These are phyloP conservation scores for Boletus sp. DNA, from an alignment of 768 basidiomycete species.

Conservation along the genomic window DNA sequence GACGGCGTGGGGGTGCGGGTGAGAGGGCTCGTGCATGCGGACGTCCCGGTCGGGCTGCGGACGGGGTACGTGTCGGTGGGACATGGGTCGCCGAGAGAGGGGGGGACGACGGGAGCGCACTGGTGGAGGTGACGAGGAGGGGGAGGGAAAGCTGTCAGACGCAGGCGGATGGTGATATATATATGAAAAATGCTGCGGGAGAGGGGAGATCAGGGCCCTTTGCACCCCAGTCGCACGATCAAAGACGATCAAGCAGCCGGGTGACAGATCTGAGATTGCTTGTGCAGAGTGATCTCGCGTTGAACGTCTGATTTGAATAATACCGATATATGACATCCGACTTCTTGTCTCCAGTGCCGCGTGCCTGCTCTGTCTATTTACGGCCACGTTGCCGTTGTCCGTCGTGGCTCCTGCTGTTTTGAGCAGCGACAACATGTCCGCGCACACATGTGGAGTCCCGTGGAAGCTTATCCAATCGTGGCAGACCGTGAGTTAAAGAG, in stretches of 20 bases:
- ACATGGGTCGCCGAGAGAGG: conserved; percentile 44
- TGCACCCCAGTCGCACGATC: conserved; percentile 55
- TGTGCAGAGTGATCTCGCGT: conserved; percentile 36
- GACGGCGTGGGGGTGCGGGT: conserved; percentile 40
- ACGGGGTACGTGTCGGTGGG: conserved; percentile 59
- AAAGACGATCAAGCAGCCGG: conserved; percentile 53
- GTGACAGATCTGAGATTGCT: conserved; percentile 36
- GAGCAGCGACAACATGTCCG: conserved; percentile 33
- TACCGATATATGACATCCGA: conserved; percentile 29
- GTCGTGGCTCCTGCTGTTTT: conserved; percentile 40
- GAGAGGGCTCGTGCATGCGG: conserved; percentile 57
- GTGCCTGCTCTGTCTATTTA: conserved; percentile 46
- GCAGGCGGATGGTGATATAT: conserved; percentile 51
- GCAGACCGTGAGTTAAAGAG: conserved; percentile 39
- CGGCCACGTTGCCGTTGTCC: conserved; percentile 47
- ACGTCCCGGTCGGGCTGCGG: conserved; percentile 55
- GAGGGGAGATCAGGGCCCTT: conserved; percentile 42
- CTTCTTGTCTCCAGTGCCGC: conserved; percentile 48
- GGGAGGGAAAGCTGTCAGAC: conserved; percentile 46
- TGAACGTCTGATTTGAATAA: conserved; percentile 39
- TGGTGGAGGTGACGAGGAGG: conserved; percentile 39
- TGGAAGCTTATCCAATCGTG: conserved; percentile 37
- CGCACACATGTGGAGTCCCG: conserved; percentile 32
- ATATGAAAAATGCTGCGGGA: conserved; percentile 44
- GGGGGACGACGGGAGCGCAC: conserved; percentile 21